These are phyloP conservation scores for Poa annua DNA, from an alignment of 176 grass and related monocot genomes.

Conservation along the genomic window DNA sequence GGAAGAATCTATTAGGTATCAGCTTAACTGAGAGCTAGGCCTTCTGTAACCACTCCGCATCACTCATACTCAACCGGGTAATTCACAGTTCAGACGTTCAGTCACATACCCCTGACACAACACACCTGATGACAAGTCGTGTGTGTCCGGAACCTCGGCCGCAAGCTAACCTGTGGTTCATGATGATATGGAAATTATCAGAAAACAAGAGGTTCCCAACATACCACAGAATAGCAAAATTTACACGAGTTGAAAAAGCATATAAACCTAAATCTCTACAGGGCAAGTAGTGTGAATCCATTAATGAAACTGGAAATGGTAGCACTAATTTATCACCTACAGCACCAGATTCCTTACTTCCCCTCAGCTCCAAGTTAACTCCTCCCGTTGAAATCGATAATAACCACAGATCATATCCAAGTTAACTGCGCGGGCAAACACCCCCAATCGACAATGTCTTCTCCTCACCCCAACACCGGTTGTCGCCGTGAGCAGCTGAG, in stretches of 20 bases:
- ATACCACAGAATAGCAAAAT: background rate
- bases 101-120: constrained; percentile 88
- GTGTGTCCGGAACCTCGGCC: constrained; percentile 65
- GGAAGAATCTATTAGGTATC: constrained; percentile 1
- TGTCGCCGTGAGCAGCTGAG: no score
- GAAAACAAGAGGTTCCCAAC: background rate
- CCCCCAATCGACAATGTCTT: no score
- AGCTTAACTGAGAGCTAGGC: constrained; percentile 10
- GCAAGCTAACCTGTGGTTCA: constrained; percentile 68
- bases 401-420: background rate
- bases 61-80: constrained; percentile 13
- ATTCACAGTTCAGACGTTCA: background rate
- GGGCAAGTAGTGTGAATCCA: background rate
- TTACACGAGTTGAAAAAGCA: background rate
- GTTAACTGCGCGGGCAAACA: no score
- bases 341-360: background rate
- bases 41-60: background rate
- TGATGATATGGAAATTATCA: constrained; percentile 5
- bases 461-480: no score
- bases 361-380: background rate
- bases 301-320: background rate
- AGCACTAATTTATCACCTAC: background rate
- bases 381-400: background rate
- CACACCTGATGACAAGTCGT: constrained; percentile 73
- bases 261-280: constrained; percentile 13